phyloP scores from a whole-genome alignment of 1,284 basidiomycete species.

The Anthracocystis panici-leucophaei region DNA sequence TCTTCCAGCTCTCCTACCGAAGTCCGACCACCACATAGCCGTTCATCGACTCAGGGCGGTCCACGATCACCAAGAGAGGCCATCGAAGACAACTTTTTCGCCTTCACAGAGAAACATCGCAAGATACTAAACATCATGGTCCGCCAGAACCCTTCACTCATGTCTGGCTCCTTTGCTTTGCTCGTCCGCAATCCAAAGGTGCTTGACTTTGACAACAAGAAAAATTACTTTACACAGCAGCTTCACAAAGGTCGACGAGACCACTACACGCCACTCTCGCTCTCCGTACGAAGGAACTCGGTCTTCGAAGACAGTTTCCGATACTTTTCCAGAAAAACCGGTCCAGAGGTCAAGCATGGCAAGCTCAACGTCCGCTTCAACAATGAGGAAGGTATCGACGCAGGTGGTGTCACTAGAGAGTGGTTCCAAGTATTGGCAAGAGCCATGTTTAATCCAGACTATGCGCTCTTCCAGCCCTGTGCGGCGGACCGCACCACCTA shows the following conservation, averaged over 20 bases:
- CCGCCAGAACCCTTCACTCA: conserved; percentile 94
- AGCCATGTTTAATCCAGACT: conserved; percentile 99
- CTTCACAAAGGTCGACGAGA: conserved; percentile 84
- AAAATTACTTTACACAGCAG: conserved; percentile 97
- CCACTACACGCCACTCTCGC: conserved; percentile 84
- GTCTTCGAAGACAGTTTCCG: conserved; percentile 98
- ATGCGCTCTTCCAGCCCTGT: conserved; percentile 94
- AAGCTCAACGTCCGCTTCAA: conserved; percentile 97
- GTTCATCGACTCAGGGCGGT: conserved; percentile 35
- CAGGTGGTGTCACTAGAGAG: conserved; percentile 96
- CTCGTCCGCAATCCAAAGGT: conserved; percentile 95
- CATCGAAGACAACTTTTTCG: conserved; percentile 85
- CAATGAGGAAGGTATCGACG: conserved; percentile 97
- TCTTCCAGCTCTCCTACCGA: conserved; percentile 25
- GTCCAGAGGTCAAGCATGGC: conserved; percentile 97
- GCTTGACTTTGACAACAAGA: conserved; percentile 99
- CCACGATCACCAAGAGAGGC: conserved; percentile 57
- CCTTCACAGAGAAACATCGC: conserved; percentile 92
- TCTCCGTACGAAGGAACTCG: conserved; percentile 90
- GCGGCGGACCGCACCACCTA: conserved; percentile 89
- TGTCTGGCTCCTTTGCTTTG: conserved; percentile 97
- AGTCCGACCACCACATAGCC: conserved; percentile 37
- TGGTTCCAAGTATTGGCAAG: conserved; percentile 98
- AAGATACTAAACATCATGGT: conserved; percentile 98
- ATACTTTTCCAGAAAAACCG: conserved; percentile 86